Evolutionary conservation across 1,284 basidiomycete species (phyloP), one percentile per base, ranked within the genome.

Genomic region (Ceratobasidium sp.): DNA sequence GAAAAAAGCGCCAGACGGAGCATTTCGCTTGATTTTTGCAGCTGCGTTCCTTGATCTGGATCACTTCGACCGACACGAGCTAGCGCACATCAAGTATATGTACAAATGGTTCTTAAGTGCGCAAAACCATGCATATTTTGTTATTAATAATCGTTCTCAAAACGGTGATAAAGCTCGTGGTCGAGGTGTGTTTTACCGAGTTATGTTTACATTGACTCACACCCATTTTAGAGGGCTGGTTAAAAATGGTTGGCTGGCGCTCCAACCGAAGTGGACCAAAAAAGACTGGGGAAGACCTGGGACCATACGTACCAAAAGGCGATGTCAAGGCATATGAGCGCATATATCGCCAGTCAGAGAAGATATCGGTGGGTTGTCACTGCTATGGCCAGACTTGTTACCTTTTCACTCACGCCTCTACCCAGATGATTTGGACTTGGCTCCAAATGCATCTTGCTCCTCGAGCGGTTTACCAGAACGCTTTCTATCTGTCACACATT

Each of bases 1-100:
- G 42, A 46, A 42, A 7, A 20, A 20, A 6, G 67, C 44, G 4
- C 46, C 67, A 10, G 67, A 69, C 26, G 23, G 28, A 9, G 26
- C 67, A 7, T 69, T 51, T 28, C 46, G 40, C 3, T 28, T 69
- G 42, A 46, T 69, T 3, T 69, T 69, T 53, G 67, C 67, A 9
- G 46, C 44, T 23, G 40, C 42, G 13, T 69, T 69, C 26, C 26
- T 18, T 1, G 20, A 42, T 23, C 67, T 51, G 6, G 20, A 15
- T 12, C 2, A 3, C 12, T 33, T 69, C 23, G 3, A 3, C 6
- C 7, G 6, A 6, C 20, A 20, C 42, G 67, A 69, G 9, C 40
- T 46, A 18, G 67, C 42, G n/a, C 40, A 23, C n/a, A 46, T 69
- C 20, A 9, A 49, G 12, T 42, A 28, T 15, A 46, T 69, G 18